Evolutionary conservation across 352 stramenopile genomes (phyloP).

Genomic region (Paralagenidium karlingii): DNA sequence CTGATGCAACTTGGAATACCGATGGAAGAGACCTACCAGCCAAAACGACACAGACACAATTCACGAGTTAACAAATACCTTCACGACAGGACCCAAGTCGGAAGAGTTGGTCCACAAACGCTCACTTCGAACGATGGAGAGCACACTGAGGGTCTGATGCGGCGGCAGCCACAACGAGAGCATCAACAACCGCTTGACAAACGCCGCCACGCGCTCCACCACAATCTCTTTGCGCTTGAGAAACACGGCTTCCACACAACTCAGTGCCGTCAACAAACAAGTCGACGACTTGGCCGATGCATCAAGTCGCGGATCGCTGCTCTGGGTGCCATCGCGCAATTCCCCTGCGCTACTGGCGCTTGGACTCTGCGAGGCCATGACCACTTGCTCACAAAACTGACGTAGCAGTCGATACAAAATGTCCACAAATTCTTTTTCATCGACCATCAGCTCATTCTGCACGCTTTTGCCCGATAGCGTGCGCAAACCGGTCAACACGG

Average conservation of each 20-base stretch:
- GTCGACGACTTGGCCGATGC: no score
- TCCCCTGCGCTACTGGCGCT: conserved; percentile 4
- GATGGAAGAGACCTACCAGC: conserved; percentile 60
- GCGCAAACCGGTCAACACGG: conserved; percentile 87
- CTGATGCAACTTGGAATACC: conserved; percentile 90
- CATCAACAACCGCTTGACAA: conserved; percentile 89
- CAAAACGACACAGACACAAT: conserved; percentile 1
- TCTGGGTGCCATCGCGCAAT: conserved; percentile 23
- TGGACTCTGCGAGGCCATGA: no score
- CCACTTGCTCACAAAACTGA: conserved; percentile 46
- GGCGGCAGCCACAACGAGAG: conserved; percentile 80
- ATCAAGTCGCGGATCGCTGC: conserved; percentile 8
- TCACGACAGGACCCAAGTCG: not conserved
- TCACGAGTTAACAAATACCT: not conserved
- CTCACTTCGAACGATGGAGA: conserved; percentile 83
- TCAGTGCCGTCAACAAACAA: conserved; percentile 65
- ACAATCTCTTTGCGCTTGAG: conserved; percentile 92
- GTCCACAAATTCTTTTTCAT: conserved; percentile 94
- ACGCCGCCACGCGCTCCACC: conserved; percentile 87
- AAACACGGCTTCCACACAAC: conserved; percentile 90
- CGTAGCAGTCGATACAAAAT: conserved; percentile 87
- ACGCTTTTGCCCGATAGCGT: conserved; percentile 88
- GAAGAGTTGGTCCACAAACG: no score
- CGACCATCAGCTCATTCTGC: conserved; percentile 94
- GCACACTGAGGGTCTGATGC: conserved; percentile 72